phyloP scores from a whole-genome alignment of 2,329 filamentous ascomycete genomes.

The Scytalidium lignicola region DNA sequence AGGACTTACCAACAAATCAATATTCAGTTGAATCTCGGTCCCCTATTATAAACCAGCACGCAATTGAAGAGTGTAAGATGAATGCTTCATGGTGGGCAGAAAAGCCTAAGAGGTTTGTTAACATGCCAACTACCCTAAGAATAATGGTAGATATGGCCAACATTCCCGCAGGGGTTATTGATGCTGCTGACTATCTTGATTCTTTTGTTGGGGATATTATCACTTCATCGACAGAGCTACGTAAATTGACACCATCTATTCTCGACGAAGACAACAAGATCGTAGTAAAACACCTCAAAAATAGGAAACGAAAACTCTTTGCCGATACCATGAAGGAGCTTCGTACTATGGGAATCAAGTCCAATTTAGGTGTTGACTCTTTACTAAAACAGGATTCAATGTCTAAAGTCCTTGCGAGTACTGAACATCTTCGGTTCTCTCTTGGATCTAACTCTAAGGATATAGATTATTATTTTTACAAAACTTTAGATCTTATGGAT shows the following conservation, averaged over 20 bases:
- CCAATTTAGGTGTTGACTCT: slow-evolving; percentile 70
- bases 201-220: slow-evolving; percentile 66
- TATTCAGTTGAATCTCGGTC: slow-evolving; percentile 5
- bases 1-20: background rate
- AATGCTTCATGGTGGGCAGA: slow-evolving; percentile 34
- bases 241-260: slow-evolving; percentile 75
- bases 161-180: slow-evolving; percentile 45
- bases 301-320: slow-evolving; percentile 82
- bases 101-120: slow-evolving; percentile 62
- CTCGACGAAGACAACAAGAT: slow-evolving; percentile 84
- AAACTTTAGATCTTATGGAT: slow-evolving; percentile 68
- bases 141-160: slow-evolving; percentile 66
- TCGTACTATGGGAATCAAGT: slow-evolving; percentile 82
- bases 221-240: slow-evolving; percentile 65
- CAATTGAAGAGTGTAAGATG: slow-evolving; percentile 19
- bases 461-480: slow-evolving; percentile 63
- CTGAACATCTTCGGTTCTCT: slow-evolving; percentile 31
- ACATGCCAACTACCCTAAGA: slow-evolving; percentile 62
- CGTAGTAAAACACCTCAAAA: slow-evolving; percentile 81
- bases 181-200: slow-evolving; percentile 56
- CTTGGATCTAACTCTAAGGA: background rate
- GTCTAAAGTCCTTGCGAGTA: slow-evolving; percentile 61
- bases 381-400: slow-evolving; percentile 70
- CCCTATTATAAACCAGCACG: slow-evolving; percentile 21
- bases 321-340: slow-evolving; percentile 81